Conservation (phyloP, 164 flowering plant species). For the Cinnamomum micranthum region DNA sequence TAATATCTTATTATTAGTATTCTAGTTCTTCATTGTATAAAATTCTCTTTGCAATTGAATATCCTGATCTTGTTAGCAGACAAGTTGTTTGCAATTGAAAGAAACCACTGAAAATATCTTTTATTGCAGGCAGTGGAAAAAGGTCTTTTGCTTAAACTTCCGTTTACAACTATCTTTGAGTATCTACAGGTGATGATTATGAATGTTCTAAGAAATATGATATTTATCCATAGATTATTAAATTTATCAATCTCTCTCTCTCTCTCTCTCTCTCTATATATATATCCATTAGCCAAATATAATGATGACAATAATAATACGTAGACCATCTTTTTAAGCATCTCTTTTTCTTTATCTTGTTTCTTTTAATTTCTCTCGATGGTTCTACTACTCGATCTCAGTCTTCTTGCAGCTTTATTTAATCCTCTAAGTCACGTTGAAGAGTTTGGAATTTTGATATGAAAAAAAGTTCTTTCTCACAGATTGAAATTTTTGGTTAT, state of each 20-base stretch:
- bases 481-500: background rate
- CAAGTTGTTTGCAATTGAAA: background rate
- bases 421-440: background rate
- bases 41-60: background rate
- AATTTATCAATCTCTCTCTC: too few species aligned
- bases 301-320: too few species aligned
- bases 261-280: too few species aligned
- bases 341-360: background rate
- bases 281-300: too few species aligned
- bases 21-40: background rate
- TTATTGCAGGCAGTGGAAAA: constrained; percentile 54
- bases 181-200: constrained; percentile 73
- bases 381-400: background rate
- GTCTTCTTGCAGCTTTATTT: background rate
- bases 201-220: too few species aligned
- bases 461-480: background rate
- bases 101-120: constrained; percentile 5
- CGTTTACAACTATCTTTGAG: constrained; percentile 85
- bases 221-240: too few species aligned
- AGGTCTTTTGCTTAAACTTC: constrained; percentile 66
- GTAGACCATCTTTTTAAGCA: too few species aligned
- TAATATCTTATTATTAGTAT: constrained; percentile 3
- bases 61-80: background rate
- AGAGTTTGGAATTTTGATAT: background rate
- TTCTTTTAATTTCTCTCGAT: background rate